A percentile compares a stretch with the other conserved stretches of the same genome.
Evolutionary conservation across 257 asterid genomes (phyloP).

Genomic region (Sherardia arvensis): DNA sequence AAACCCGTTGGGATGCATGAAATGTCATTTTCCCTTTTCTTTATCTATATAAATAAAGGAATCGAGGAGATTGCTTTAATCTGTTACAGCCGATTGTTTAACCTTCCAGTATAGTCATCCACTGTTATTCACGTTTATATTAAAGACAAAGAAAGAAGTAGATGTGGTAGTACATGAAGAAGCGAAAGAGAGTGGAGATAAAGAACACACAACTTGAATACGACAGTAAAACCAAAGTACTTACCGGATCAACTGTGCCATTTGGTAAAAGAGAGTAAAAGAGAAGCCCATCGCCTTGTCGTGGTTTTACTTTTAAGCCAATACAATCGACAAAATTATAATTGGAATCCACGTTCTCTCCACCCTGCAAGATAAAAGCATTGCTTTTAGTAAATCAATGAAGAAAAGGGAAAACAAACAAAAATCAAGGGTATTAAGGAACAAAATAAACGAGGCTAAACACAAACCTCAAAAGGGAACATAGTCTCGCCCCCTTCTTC

Average conservation of each 20-base stretch:
- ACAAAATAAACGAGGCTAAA: background rate
- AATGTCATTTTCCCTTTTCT: background rate
- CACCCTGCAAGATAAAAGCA: slow-evolving; percentile 45
- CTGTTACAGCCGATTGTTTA: too few species aligned
- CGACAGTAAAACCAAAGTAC: slow-evolving; percentile 9
- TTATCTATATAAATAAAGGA: too few species aligned
- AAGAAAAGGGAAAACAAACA: background rate
- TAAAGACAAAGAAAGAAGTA: background rate
- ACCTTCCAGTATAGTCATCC: background rate
- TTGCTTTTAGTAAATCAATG: background rate
- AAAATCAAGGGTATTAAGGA: background rate
- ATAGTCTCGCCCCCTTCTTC: slow-evolving; percentile 98
- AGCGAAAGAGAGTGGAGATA: background rate
- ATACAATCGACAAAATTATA: slow-evolving; percentile 55
- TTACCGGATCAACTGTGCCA: slow-evolving; percentile 84
- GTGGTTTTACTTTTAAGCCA: slow-evolving; percentile 90
- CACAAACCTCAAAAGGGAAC: slow-evolving; percentile 82
- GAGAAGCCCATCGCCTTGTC: slow-evolving; percentile 82
- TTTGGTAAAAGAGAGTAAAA: slow-evolving; percentile 76
- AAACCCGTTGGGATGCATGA: background rate
- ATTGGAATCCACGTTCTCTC: slow-evolving; percentile 54
- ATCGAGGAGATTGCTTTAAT: too few species aligned
- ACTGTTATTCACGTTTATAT: background rate
- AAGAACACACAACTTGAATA: background rate
- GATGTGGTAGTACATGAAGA: background rate